Evolutionary conservation across 495 filamentous ascomycete species (phyloP).

Genomic region (Lindgomyces ingoldianus): DNA sequence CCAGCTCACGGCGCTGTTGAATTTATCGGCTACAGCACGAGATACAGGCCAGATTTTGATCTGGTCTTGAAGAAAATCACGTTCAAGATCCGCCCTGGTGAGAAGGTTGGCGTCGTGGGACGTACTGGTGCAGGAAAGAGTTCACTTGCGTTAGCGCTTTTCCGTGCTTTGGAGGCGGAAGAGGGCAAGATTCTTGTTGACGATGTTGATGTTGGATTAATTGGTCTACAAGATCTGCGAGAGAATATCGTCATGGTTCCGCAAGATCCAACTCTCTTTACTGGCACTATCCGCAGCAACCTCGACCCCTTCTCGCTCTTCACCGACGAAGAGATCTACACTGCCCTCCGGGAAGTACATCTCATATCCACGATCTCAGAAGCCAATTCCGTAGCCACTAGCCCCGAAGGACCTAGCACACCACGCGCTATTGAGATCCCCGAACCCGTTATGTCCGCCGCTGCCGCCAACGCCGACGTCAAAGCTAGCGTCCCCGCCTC

Average conservation of each 20-base stretch:
- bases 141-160: slow-evolving; percentile 91
- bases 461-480: slow-evolving; percentile 30
- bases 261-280: slow-evolving; percentile 97
- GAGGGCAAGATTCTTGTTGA: slow-evolving; percentile 89
- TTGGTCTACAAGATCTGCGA: slow-evolving; percentile 87
- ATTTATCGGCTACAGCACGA: slow-evolving; percentile 83
- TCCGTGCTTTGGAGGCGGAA: slow-evolving; percentile 93
- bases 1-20: slow-evolving; percentile 82
- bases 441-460: slow-evolving; percentile 8
- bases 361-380: slow-evolving; percentile 68
- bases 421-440: slow-evolving; percentile 22
- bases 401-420: slow-evolving; percentile 22
- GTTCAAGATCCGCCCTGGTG: slow-evolving; percentile 80
- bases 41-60: slow-evolving; percentile 86
- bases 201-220: slow-evolving; percentile 80
- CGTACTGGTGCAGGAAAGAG: slow-evolving; percentile 97
- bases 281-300: slow-evolving; percentile 91
- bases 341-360: slow-evolving; percentile 84
- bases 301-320: slow-evolving; percentile 92
- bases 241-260: slow-evolving; percentile 97
- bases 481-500: slow-evolving; percentile 14
- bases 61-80: slow-evolving; percentile 78
- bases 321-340: slow-evolving; percentile 89
- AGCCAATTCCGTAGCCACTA: slow-evolving; percentile 43
- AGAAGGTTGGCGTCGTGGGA: slow-evolving; percentile 97